Evolutionary conservation across 495 filamentous ascomycete genomes (phyloP).

Genomic region (Cercophora sp.): DNA sequence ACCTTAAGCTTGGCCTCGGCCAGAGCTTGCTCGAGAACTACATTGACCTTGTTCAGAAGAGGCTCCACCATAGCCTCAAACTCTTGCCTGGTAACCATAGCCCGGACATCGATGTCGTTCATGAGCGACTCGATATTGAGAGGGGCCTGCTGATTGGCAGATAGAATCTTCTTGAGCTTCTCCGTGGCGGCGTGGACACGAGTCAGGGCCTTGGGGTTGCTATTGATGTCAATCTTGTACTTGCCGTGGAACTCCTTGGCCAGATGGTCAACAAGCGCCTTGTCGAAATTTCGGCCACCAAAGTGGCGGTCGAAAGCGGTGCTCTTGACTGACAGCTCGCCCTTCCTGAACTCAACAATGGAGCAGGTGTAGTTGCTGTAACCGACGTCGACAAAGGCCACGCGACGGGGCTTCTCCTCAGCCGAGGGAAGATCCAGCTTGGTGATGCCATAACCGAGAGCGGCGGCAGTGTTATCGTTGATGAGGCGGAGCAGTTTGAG

Average conservation of each 20-base stretch:
- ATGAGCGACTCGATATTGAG: constrained; percentile 97
- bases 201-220: constrained; percentile 81
- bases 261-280: constrained; percentile 89
- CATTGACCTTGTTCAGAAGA: constrained; percentile 67
- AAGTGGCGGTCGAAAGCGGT: constrained; percentile 96
- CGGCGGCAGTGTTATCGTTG: constrained; percentile 97
- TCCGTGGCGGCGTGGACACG: constrained; percentile 85
- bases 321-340: constrained; percentile 87
- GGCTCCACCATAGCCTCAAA: constrained; percentile 87
- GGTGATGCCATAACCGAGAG: constrained; percentile 95
- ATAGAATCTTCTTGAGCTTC: constrained; percentile 98
- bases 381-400: constrained; percentile 93
- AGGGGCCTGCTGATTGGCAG: constrained; percentile 90
- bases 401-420: constrained; percentile 90
- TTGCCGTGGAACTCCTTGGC: constrained; percentile 91
- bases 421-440: constrained; percentile 83
- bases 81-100: constrained; percentile 89
- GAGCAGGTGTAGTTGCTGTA: constrained; percentile 93
- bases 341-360: constrained; percentile 95
- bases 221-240: constrained; percentile 85
- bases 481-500: constrained; percentile 89
- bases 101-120: constrained; percentile 90
- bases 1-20: constrained; percentile 82
- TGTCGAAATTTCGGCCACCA: constrained; percentile 95
- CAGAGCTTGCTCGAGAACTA: constrained; percentile 83